A percentile compares a stretch with the other conserved stretches of the same genome.
Evolutionary conservation across 1,284 basidiomycete genomes (phyloP).

Genomic region (Rhodotorula sp.): DNA sequence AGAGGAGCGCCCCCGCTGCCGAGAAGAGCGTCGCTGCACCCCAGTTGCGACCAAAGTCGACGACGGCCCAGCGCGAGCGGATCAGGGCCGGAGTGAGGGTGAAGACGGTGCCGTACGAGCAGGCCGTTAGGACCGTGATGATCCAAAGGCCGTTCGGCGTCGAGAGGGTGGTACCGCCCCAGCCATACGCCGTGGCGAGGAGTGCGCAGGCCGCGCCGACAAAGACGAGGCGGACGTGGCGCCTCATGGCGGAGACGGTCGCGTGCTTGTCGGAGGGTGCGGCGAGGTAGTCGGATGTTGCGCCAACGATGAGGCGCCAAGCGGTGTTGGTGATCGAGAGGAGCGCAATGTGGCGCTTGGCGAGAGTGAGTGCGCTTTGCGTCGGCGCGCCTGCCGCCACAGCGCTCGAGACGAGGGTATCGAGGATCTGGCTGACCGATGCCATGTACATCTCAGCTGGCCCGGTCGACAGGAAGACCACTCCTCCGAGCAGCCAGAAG

Average conservation of each 20-base stretch:
- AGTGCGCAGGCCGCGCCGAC: conserved; percentile 20
- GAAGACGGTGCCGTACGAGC: conserved; percentile 39
- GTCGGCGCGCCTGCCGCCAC: background rate
- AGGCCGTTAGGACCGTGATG: conserved; percentile 27
- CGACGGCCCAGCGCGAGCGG: conserved; percentile 34
- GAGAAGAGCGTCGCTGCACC: conserved; percentile 42
- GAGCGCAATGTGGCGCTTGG: conserved; percentile 39
- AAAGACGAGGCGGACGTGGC: conserved; percentile 35
- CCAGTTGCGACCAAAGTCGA: conserved; percentile 43
- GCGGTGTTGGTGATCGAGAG: conserved; percentile 40
- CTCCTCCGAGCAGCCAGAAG: conserved; percentile 41
- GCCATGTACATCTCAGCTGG: conserved; percentile 42
- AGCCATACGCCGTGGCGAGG: conserved; percentile 27
- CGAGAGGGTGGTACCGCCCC: conserved; percentile 22
- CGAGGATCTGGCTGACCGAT: conserved; percentile 36
- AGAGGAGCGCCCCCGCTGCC: conserved; percentile 39
- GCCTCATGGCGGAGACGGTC: conserved; percentile 1
- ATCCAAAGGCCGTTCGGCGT: conserved; percentile 33
- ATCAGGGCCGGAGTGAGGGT: conserved; percentile 40
- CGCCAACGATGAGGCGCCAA: conserved; percentile 39
- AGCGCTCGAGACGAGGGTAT: conserved; percentile 26
- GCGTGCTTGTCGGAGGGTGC: background rate
- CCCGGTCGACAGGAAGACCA: conserved; percentile 39
- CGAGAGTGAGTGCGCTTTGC: conserved; percentile 23
- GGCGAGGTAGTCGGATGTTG: conserved; percentile 37